These are phyloP conservation scores for Linum lewisii DNA, from an alignment of 345 rosid species.

Conservation along the genomic window DNA sequence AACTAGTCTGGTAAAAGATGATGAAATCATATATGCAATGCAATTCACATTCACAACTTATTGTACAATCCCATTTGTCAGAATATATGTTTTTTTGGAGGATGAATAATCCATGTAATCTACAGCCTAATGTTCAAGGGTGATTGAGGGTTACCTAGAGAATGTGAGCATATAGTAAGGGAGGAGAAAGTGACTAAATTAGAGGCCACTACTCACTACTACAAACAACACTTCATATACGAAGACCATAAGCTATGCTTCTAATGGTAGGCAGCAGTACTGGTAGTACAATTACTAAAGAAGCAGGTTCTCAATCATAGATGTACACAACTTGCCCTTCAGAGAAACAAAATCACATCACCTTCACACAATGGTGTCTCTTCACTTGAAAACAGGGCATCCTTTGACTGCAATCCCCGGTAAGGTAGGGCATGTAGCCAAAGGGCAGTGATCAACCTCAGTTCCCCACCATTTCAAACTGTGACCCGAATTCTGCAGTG, in stretches of 20 bases:
- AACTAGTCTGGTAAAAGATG: too few species aligned
- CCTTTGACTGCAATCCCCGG: slow-evolving; percentile 58
- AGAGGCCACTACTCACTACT: too few species aligned
- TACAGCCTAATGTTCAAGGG: too few species aligned
- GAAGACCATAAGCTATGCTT: not conserved
- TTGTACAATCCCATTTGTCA: too few species aligned
- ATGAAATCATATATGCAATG: too few species aligned
- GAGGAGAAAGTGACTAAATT: not conserved
- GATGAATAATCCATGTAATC: too few species aligned
- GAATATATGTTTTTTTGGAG: too few species aligned
- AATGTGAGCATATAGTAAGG: not conserved
- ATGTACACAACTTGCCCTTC: not conserved
- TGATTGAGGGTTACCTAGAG: not conserved
- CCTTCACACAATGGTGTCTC: not conserved
- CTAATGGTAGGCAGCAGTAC: not conserved
- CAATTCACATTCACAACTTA: too few species aligned
- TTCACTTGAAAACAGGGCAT: slow-evolving; percentile 45
- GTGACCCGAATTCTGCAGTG: slow-evolving; percentile 58
- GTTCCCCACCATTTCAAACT: slow-evolving; percentile 91
- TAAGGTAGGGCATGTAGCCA: slow-evolving; percentile 82
- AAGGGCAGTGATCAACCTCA: slow-evolving; percentile 77
- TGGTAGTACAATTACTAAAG: not conserved
- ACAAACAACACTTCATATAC: not conserved
- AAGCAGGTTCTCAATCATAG: not conserved
- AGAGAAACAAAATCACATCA: not conserved